These are phyloP conservation scores for Alectoria sarmentosa DNA, from an alignment of 495 filamentous ascomycete genomes.

Conservation along the genomic window DNA sequence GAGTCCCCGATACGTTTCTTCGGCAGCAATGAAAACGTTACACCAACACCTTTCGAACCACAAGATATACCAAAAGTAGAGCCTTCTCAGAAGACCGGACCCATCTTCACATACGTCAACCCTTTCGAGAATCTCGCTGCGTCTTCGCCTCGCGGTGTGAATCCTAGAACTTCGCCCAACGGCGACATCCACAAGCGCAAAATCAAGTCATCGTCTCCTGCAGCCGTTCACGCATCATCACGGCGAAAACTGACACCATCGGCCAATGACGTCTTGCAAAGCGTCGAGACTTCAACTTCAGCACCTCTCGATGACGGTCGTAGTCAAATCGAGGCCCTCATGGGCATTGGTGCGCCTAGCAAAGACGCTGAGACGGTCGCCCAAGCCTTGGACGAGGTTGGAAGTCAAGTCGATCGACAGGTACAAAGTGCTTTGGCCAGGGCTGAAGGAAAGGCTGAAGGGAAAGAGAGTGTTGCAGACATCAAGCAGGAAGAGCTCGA, in stretches of 20 bases:
- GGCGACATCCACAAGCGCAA: conserved; percentile 27
- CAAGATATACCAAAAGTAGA: conserved; percentile 27
- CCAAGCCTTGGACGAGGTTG: conserved; percentile 62
- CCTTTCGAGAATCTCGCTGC: conserved; percentile 71
- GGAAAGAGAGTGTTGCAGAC: conserved; percentile 31
- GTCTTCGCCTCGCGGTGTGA: conserved; percentile 54
- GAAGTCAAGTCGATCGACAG: conserved; percentile 59
- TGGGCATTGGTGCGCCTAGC: conserved; percentile 31
- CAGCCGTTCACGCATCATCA: conserved; percentile 20
- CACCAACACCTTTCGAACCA: conserved; percentile 29
- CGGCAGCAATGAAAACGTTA: conserved; percentile 29
- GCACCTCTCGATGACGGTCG: conserved; percentile 29
- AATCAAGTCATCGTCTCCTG: conserved; percentile 27
- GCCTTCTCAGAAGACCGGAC: conserved; percentile 35
- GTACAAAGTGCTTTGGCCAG: conserved; percentile 58
- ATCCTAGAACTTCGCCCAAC: conserved; percentile 19
- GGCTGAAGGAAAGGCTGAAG: conserved; percentile 36
- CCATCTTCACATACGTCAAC: conserved; percentile 69
- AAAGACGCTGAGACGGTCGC: conserved; percentile 59
- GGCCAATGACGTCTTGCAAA: conserved; percentile 25
- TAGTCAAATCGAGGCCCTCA: conserved; percentile 30
- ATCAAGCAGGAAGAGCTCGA: conserved; percentile 40
- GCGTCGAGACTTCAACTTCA: conserved; percentile 33
- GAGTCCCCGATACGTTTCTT: conserved; percentile 36
- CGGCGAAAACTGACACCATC: conserved; percentile 27